phyloP scores from a whole-genome alignment of 768 basidiomycete species.

The Rhizopogon vesiculosus region DNA sequence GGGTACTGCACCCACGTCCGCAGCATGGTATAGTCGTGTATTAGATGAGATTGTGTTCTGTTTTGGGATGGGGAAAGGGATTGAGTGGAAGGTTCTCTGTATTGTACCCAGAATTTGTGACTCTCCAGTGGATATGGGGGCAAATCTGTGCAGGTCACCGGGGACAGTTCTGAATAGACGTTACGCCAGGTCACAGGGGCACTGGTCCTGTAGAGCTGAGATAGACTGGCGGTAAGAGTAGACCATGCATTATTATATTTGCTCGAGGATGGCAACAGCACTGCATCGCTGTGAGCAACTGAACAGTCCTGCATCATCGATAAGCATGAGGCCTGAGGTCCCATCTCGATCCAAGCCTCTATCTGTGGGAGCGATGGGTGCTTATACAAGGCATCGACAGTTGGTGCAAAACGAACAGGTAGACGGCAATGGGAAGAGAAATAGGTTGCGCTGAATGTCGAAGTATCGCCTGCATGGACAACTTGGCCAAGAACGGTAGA shows the following conservation, averaged over 20 bases:
- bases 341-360: slow-evolving; percentile 35
- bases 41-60: background rate
- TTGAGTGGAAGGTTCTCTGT: slow-evolving; percentile 23
- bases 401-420: slow-evolving; percentile 53
- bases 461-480: slow-evolving; percentile 45
- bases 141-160: slow-evolving; percentile 41
- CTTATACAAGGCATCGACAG: slow-evolving; percentile 38
- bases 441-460: slow-evolving; percentile 46
- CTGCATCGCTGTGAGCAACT: slow-evolving; percentile 22
- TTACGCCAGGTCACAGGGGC: slow-evolving; percentile 48
- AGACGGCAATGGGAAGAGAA: slow-evolving; percentile 54
- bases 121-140: slow-evolving; percentile 62
- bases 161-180: slow-evolving; percentile 42
- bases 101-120: slow-evolving; percentile 54
- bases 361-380: slow-evolving; percentile 21
- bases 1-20: slow-evolving; percentile 40
- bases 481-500: slow-evolving; percentile 57
- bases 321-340: slow-evolving; percentile 35
- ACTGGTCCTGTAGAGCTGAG: slow-evolving; percentile 41
- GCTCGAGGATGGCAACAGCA: slow-evolving; percentile 48
- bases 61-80: background rate
- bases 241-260: slow-evolving; percentile 40
- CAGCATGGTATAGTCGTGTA: slow-evolving; percentile 31
- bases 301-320: slow-evolving; percentile 46
- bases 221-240: slow-evolving; percentile 41